Percentiles rank a stretch among this genome's conserved stretches.
Conservation (phyloP, 306 rosid species). For the Trifolium pratense region DNA sequence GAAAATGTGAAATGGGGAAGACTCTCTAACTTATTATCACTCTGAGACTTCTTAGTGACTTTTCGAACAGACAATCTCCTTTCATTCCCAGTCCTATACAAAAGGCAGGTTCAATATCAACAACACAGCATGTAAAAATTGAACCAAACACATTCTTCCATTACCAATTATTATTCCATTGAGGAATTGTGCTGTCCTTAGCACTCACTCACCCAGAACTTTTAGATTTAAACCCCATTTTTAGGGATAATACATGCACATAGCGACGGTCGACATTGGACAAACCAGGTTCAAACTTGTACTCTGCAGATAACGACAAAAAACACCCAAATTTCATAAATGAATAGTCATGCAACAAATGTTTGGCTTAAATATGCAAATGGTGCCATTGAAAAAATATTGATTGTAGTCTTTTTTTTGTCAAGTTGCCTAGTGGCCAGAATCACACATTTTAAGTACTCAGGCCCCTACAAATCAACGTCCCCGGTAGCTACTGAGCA, state of each 20-base stretch:
- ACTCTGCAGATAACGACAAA: slow-evolving; percentile 55
- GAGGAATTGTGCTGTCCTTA: slow-evolving; percentile 17
- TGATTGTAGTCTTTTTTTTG: not conserved
- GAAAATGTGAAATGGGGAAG: slow-evolving; percentile 63
- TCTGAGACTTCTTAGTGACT: slow-evolving; percentile 41
- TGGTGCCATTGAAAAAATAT: not conserved
- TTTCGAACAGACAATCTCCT: slow-evolving; percentile 54
- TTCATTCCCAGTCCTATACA: slow-evolving; percentile 52
- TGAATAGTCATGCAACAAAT: not conserved
- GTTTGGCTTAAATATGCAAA: not conserved
- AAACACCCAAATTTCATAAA: slow-evolving; percentile 25
- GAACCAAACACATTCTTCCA: slow-evolving; percentile 10
- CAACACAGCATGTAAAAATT: not conserved
- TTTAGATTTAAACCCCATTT: slow-evolving; percentile 72
- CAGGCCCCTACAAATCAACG: too few relatives aligned
- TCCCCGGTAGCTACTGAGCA: too few relatives aligned
- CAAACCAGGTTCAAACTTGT: slow-evolving; percentile 58
- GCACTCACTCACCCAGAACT: slow-evolving; percentile 93
- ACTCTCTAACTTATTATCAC: not conserved
- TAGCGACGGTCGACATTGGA: slow-evolving; percentile 61
- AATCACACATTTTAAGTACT: too few relatives aligned
- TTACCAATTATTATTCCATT: slow-evolving; percentile 33
- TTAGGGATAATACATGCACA: slow-evolving; percentile 60
- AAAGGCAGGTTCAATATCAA: slow-evolving; percentile 39
- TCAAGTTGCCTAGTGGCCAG: too few relatives aligned